A percentile compares a stretch with the other conserved stretches of the same genome.
These are phyloP conservation scores for Pleurotus tuoliensis DNA, from an alignment of 768 basidiomycete genomes.

Conservation along the genomic window DNA sequence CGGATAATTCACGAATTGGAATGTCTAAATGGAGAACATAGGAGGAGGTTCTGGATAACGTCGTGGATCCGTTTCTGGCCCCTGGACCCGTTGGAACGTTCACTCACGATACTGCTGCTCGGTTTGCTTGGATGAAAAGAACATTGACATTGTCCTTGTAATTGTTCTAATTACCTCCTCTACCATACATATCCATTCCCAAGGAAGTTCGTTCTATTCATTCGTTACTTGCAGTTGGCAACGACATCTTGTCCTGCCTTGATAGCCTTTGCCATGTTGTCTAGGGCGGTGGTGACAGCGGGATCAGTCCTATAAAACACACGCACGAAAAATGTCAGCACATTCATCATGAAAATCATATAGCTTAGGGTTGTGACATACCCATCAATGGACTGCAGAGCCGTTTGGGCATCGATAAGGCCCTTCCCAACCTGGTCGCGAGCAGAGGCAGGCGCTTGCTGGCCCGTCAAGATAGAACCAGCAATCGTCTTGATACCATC, in stretches of 20 bases:
- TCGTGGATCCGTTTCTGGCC: no score
- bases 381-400: conserved; percentile 8
- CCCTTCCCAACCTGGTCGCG: conserved; percentile 9
- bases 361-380: background rate
- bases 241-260: conserved; percentile 2
- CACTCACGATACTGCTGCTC: no score
- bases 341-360: background rate
- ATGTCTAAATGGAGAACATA: no score
- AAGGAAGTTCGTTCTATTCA: no score
- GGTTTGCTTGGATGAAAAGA: no score
- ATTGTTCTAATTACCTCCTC: no score
- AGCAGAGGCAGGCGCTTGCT: conserved; percentile 10
- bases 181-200: no score
- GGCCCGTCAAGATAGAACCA: conserved; percentile 7
- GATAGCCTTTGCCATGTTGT: conserved; percentile 1
- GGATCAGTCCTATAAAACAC: conserved; percentile 9
- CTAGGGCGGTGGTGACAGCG: conserved; percentile 8
- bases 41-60: no score
- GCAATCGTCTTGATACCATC: conserved; percentile 10
- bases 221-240: conserved; percentile 8
- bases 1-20: no score
- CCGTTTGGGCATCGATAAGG: background rate
- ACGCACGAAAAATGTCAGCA: background rate
- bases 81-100: no score
- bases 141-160: no score